These are phyloP conservation scores for Ophiostoma sp. DNA, from an alignment of 2,329 filamentous ascomycete genomes.

Conservation along the genomic window DNA sequence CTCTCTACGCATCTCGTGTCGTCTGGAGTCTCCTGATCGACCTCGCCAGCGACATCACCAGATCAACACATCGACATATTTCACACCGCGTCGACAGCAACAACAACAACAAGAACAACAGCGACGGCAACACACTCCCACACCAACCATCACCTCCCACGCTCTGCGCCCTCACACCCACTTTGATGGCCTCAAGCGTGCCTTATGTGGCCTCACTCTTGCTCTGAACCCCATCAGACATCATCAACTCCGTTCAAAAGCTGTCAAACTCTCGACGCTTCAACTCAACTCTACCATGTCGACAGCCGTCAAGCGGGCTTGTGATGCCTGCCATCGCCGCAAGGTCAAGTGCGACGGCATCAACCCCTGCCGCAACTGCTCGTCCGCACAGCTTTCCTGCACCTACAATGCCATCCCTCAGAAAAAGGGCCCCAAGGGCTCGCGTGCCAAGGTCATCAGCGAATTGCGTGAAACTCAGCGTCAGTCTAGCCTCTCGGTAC, in stretches of 20 bases:
- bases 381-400: constrained; percentile 60
- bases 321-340: constrained; percentile 67
- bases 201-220: constrained; percentile 2
- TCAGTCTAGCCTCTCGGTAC: constrained; percentile 58
- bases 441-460: constrained; percentile 68
- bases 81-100: not conserved
- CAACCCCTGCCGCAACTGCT: constrained; percentile 67
- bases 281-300: constrained; percentile 37
- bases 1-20: not conserved
- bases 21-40: not conserved
- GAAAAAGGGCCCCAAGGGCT: constrained; percentile 72
- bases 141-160: not conserved
- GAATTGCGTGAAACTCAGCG: constrained; percentile 65
- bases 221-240: not conserved
- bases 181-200: constrained; percentile 4
- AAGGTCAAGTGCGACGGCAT: constrained; percentile 70
- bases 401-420: constrained; percentile 71
- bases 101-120: not conserved
- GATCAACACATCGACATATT: not conserved
- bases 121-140: not conserved
- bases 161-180: not conserved
- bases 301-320: constrained; percentile 56
- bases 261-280: not conserved
- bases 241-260: not conserved
- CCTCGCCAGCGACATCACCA: not conserved